Percentiles rank a stretch among this genome's conserved stretches.
These are phyloP conservation scores for Helotiales sp. DNA, from an alignment of 2,329 filamentous ascomycete species.

Conservation along the genomic window DNA sequence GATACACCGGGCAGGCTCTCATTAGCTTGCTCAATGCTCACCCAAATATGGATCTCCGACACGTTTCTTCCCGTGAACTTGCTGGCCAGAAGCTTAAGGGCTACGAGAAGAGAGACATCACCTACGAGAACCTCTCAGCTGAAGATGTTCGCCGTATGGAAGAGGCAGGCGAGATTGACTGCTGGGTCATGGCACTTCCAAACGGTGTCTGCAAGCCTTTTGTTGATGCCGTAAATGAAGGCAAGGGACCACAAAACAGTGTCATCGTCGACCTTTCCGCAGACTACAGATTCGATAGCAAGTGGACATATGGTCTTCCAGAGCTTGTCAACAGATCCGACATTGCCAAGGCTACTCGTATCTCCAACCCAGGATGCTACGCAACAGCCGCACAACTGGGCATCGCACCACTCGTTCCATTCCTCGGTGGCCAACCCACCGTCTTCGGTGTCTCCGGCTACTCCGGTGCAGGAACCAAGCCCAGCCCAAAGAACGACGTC, in stretches of 20 bases:
- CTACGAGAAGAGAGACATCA: slow-evolving; percentile 89
- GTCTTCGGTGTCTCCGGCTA: slow-evolving; percentile 94
- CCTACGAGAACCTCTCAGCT: slow-evolving; percentile 85
- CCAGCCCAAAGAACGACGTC: slow-evolving; percentile 91
- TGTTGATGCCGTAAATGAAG: slow-evolving; percentile 83
- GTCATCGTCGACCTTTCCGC: slow-evolving; percentile 94
- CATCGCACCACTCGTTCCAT: slow-evolving; percentile 77
- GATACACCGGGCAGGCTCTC: slow-evolving; percentile 91
- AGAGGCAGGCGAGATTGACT: slow-evolving; percentile 83
- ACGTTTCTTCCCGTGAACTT: slow-evolving; percentile 93
- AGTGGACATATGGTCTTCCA: slow-evolving; percentile 89
- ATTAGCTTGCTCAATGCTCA: slow-evolving; percentile 87
- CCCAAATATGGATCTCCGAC: slow-evolving; percentile 84
- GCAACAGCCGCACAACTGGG: slow-evolving; percentile 91
- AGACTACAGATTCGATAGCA: slow-evolving; percentile 86
- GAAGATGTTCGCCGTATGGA: slow-evolving; percentile 89
- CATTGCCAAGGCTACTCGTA: slow-evolving; percentile 79
- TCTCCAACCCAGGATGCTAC: slow-evolving; percentile 94
- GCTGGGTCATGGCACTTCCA: slow-evolving; percentile 96
- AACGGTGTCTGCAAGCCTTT: slow-evolving; percentile 95
- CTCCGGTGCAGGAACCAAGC: slow-evolving; percentile 93
- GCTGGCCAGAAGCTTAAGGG: slow-evolving; percentile 85
- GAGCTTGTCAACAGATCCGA: slow-evolving; percentile 79
- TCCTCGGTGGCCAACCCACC: slow-evolving; percentile 78
- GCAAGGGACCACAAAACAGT: slow-evolving; percentile 64